Conservation (phyloP, 1,284 basidiomycete genomes). For the Bjerkandera adusta region DNA sequence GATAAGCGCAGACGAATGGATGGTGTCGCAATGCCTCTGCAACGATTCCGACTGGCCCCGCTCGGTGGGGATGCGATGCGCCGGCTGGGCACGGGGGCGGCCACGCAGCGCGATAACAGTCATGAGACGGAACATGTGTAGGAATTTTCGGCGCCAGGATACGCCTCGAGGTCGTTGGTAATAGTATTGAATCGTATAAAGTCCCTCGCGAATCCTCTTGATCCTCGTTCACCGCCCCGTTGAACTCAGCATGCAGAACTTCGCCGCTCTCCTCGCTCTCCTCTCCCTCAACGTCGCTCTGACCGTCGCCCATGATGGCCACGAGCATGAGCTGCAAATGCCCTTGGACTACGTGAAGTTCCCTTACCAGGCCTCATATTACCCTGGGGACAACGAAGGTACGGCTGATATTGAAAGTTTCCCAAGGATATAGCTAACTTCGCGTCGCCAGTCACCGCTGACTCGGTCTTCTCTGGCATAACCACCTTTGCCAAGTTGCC, state of each 20-base stretch:
- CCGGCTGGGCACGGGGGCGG: conserved; percentile 3
- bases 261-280: conserved; percentile 13
- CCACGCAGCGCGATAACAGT: conserved; percentile 11
- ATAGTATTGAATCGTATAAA: conserved; percentile 11
- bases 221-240: background rate
- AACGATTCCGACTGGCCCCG: conserved; percentile 6
- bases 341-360: conserved; percentile 64
- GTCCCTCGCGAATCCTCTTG: background rate
- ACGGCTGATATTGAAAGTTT: conserved; percentile 7
- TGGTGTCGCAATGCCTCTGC: background rate
- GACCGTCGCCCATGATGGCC: conserved; percentile 38
- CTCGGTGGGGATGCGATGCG: background rate
- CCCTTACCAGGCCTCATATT: conserved; percentile 54
- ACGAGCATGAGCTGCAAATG: conserved; percentile 47
- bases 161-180: conserved; percentile 11
- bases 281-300: conserved; percentile 13
- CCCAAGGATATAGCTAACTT: background rate
- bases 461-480: conserved; percentile 72
- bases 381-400: conserved; percentile 58
- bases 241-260: conserved; percentile 21
- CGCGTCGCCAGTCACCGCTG: conserved; percentile 54
- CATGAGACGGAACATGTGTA: conserved; percentile 18
- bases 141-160: conserved; percentile 9
- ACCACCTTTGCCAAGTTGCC: conserved; percentile 75
- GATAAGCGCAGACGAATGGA: conserved; percentile 13